Evolutionary conservation across 1,284 basidiomycete genomes (phyloP).

Genomic region (Ceratobasidium papillatum): DNA sequence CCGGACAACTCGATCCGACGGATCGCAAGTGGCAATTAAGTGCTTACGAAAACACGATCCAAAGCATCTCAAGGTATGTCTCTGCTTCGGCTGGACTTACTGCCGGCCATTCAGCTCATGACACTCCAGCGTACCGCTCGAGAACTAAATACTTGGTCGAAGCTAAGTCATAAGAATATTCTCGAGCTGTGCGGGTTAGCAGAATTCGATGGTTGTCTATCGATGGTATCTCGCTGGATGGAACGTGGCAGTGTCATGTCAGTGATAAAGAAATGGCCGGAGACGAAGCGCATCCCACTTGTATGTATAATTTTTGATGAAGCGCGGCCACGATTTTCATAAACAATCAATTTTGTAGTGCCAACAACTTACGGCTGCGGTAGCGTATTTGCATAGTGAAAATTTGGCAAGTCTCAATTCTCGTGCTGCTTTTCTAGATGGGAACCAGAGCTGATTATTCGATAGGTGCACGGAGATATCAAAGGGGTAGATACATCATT

Average conservation of each 20-base stretch:
- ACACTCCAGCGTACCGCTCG: constrained; percentile 8
- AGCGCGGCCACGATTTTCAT: not conserved
- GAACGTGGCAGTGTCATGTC: not conserved
- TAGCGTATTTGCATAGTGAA: not conserved
- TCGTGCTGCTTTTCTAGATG: not conserved
- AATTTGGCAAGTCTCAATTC: not conserved
- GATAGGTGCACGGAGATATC: constrained; percentile 1
- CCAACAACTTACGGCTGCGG: not conserved
- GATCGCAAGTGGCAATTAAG: too few species aligned
- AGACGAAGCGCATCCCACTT: not conserved
- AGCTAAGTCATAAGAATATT: not conserved
- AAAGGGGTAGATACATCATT: not conserved
- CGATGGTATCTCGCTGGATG: constrained; percentile 17
- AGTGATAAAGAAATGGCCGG: not conserved
- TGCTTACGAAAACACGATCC: too few species aligned
- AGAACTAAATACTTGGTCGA: not conserved
- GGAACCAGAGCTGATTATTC: too few species aligned
- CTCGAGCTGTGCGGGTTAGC: not conserved
- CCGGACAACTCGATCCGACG: too few species aligned
- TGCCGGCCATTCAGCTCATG: too few species aligned
- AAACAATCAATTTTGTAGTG: not conserved
- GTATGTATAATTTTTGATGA: not conserved
- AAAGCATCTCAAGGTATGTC: too few species aligned
- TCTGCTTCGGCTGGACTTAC: too few species aligned
- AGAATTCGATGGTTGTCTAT: not conserved